Evolutionary conservation across 192 early-diverging fungal species (phyloP), one percentile per base, ranked within the genome.

Genomic region (Coemansia sp.): DNA sequence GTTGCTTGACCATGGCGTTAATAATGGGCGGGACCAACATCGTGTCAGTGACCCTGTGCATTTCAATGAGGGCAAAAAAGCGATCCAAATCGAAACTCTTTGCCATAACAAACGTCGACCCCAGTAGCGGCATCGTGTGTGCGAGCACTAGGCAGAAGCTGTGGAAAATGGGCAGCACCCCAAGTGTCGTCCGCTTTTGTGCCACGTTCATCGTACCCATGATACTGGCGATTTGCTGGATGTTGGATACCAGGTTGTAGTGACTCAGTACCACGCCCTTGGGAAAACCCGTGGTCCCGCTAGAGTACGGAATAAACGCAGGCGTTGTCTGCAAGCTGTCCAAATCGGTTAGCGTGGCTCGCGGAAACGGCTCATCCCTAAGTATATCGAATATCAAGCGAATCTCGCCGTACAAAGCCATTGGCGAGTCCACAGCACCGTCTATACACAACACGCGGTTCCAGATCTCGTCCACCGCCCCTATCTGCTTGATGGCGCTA

Each of bases 221-320:
- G 63, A 15, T 66, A 61, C 53, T 63, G 41, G 44, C 67, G 52
- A 73, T 74, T 60, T 88, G 86, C 56, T 70, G 53, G n/a, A 82
- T 60, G 43, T 89, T 89, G 18, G 87, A 74, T 1, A 88, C 78
- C 74, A 90, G 84, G 68, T 90, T 90, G 53, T 70, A 60, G 58
- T 90, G 87, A 5, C 86, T 86, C 21, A 86, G 82, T 12, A 81
- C 54, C 9, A 90, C 87, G 56, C 87, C 84, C 76, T 87, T 90
- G 62, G 83, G 76, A n/a, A 72, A 60, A 6, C 89, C 89, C 0
- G 89, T 88, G 8, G 89, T 90, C 9, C 89, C 89, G 53, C 82
- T 84, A 15, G 83, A 84, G 76, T 87, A 90, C 67, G 87, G 88
- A 32, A 90, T 55, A 52, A 85, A 88, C 6, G 86, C 89, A 3